Conservation (phyloP, 2,329 filamentous ascomycete genomes). For the Aspergillus novoparasiticus region DNA sequence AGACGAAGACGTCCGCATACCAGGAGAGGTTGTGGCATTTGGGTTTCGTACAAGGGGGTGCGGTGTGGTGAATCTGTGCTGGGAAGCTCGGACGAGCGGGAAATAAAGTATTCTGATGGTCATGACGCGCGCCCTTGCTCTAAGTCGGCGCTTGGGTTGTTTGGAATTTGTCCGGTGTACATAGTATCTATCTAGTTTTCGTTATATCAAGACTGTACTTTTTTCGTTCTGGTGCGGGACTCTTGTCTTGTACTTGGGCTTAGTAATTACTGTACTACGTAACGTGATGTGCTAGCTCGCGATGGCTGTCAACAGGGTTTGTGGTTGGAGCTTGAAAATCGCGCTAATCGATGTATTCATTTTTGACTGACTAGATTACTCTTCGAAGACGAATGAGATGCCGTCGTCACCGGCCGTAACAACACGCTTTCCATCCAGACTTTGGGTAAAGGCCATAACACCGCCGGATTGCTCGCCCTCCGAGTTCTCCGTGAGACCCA, state of each 20-base stretch:
- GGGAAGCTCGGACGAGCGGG: background rate
- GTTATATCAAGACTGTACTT: conserved; percentile 21
- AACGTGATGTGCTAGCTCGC: background rate
- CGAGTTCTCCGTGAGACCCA: conserved; percentile 42
- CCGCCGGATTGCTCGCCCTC: conserved; percentile 81
- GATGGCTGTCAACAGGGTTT: background rate
- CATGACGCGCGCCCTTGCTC: conserved; percentile 18
- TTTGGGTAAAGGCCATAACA: conserved; percentile 86
- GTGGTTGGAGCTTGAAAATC: background rate
- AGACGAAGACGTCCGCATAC: conserved; percentile 9
- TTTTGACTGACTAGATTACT: conserved; percentile 24
- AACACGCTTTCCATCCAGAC: conserved; percentile 70
- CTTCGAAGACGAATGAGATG: conserved; percentile 50
- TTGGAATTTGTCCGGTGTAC: conserved; percentile 38
- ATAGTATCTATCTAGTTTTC: conserved; percentile 35
- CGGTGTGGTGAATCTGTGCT: background rate
- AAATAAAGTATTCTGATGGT: conserved; percentile 16
- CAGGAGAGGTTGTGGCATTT: background rate
- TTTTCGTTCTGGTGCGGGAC: background rate
- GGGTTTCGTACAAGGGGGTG: background rate
- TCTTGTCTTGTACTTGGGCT: too few relatives aligned
- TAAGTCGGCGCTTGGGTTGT: conserved; percentile 33
- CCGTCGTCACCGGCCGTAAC: conserved; percentile 89
- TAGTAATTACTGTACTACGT: background rate
- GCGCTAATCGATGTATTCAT: conserved; percentile 12